These are phyloP conservation scores for Discostella stelligeroides DNA, from an alignment of 108 stramenopile species.

Conservation along the genomic window DNA sequence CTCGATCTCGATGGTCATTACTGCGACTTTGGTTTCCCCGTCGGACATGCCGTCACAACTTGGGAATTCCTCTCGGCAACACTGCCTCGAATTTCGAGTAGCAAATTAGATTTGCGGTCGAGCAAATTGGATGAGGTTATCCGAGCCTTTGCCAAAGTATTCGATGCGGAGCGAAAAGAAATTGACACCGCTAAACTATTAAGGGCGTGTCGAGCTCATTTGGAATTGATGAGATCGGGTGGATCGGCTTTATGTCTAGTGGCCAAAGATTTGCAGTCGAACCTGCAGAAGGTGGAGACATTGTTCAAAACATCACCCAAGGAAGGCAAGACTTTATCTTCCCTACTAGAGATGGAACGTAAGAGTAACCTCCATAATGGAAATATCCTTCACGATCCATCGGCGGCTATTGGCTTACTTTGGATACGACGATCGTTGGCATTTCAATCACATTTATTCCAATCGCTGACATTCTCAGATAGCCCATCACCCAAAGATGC, in stretches of 20 bases:
- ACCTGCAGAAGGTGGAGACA: conserved; percentile 46
- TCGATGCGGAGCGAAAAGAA: conserved; percentile 22
- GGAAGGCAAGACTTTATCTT: conserved; percentile 28
- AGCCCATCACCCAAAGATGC: conserved; percentile 40
- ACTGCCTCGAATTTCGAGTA: conserved; percentile 13
- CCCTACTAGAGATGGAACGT: no score
- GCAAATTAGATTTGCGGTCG: conserved; percentile 12
- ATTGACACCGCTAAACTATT: conserved; percentile 43
- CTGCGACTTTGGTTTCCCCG: conserved; percentile 22
- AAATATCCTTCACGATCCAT: conserved; percentile 48
- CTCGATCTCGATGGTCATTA: conserved; percentile 28
- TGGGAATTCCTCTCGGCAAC: conserved; percentile 9
- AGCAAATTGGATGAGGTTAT: conserved; percentile 23
- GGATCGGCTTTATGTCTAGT: conserved; percentile 38
- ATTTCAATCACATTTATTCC: conserved; percentile 59
- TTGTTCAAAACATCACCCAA: conserved; percentile 31
- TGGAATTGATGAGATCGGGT: conserved; percentile 25
- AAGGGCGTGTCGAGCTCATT: conserved; percentile 35
- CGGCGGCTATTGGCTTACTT: conserved; percentile 64
- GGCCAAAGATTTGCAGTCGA: conserved; percentile 45
- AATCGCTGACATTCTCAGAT: conserved; percentile 26
- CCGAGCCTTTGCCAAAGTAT: conserved; percentile 16
- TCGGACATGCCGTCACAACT: background rate
- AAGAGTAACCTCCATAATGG: no score
- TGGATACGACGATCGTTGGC: conserved; percentile 64